These are phyloP conservation scores for Leccinum disarticulatum DNA, from an alignment of 768 basidiomycete genomes.

Conservation along the genomic window DNA sequence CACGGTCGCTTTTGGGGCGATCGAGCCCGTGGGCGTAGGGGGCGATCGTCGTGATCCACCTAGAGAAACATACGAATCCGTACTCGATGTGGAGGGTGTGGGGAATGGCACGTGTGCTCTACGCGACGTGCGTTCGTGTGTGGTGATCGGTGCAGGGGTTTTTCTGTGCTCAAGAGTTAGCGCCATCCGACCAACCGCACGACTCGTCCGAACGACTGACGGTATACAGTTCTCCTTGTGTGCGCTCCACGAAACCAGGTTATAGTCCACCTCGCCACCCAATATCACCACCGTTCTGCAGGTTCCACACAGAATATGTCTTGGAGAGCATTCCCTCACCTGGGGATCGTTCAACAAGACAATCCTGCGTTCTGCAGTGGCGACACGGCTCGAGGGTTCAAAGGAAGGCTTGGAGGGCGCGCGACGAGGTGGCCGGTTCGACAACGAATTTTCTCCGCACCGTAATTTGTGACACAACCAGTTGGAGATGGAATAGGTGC, in stretches of 20 bases:
- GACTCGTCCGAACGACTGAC: constrained; percentile 26
- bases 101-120: constrained; percentile 13
- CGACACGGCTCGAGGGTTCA: constrained; percentile 59
- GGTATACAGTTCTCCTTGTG: constrained; percentile 56
- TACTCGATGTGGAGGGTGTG: constrained; percentile 20
- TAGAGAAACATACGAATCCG: constrained; percentile 16
- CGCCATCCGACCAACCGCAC: neutral
- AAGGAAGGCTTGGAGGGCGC: constrained; percentile 19
- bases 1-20: constrained; percentile 34
- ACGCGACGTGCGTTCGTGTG: constrained; percentile 17
- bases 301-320: constrained; percentile 48
- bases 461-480: constrained; percentile 55
- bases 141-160: constrained; percentile 21
- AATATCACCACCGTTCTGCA: constrained; percentile 50
- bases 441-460: constrained; percentile 36
- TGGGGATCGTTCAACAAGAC: constrained; percentile 63
- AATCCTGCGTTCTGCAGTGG: constrained; percentile 61
- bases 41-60: constrained; percentile 14
- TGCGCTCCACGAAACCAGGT: constrained; percentile 58
- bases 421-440: constrained; percentile 15
- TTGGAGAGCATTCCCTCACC: constrained; percentile 47
- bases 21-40: constrained; percentile 20
- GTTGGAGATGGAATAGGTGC: constrained; percentile 44
- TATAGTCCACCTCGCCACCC: constrained; percentile 55
- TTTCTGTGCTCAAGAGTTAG: constrained; percentile 17